Conservation (phyloP, 202 grass and related monocot species). For the Setaria viridis region DNA sequence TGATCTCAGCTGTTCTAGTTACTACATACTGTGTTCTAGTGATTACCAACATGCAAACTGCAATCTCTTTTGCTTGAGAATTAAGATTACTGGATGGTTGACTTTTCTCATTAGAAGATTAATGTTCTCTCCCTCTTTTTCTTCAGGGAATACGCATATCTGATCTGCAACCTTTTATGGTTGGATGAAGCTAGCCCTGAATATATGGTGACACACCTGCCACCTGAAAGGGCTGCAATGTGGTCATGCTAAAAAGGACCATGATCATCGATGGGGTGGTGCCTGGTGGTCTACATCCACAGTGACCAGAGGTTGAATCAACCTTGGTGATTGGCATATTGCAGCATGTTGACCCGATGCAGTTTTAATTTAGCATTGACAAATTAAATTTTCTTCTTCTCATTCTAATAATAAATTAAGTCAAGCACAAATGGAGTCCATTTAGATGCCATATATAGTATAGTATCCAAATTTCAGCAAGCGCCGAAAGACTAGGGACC, state of each 20-base stretch:
- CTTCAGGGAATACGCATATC: neutral
- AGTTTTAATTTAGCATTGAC: too few relatives aligned
- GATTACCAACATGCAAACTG: too few relatives aligned
- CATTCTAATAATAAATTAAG: too few relatives aligned
- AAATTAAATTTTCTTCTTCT: too few relatives aligned
- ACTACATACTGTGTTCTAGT: too few relatives aligned
- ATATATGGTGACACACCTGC: slow-evolving; percentile 40
- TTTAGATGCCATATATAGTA: too few relatives aligned
- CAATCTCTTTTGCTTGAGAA: too few relatives aligned
- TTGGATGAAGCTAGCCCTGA: too few relatives aligned
- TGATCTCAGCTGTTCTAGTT: too few relatives aligned
- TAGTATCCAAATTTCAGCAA: too few relatives aligned
- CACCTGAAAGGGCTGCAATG: slow-evolving; percentile 43
- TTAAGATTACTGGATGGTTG: neutral
- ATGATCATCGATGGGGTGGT: neutral
- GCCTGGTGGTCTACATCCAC: slow-evolving; percentile 31
- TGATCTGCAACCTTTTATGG: neutral
- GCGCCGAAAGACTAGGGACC: neutral
- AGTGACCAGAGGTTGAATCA: slow-evolving; percentile 20
- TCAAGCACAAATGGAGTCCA: too few relatives aligned
- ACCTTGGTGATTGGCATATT: too few relatives aligned
- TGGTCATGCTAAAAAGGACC: slow-evolving; percentile 27
- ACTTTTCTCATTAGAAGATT: slow-evolving; percentile 7
- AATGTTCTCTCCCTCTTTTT: neutral
- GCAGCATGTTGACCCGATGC: neutral